A percentile compares a stretch with the other conserved stretches of the same genome.
Evolutionary conservation across 169 alveolate genomes (phyloP).

Genomic region (Plasmodium inui): DNA sequence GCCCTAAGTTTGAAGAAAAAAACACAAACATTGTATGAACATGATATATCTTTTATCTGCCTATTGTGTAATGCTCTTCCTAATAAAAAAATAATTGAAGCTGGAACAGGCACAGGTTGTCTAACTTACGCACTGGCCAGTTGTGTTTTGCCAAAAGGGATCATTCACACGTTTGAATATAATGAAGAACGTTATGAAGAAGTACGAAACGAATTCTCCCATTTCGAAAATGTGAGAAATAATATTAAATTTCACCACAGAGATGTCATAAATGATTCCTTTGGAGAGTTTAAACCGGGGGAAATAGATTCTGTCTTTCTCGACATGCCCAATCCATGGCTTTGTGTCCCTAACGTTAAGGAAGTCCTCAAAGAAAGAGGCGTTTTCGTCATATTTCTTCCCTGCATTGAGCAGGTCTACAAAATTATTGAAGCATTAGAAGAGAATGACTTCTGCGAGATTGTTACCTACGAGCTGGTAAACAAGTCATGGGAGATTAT

Average conservation of each 20-base stretch:
- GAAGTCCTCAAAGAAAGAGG: constrained; percentile 84
- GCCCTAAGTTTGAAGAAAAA: constrained; percentile 83
- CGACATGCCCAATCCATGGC: constrained; percentile 95
- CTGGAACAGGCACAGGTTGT: constrained; percentile 94
- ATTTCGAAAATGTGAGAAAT: constrained; percentile 75
- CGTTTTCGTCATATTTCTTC: constrained; percentile 89
- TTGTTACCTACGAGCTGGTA: constrained; percentile 88
- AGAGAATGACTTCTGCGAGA: constrained; percentile 73
- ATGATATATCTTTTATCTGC: constrained; percentile 91
- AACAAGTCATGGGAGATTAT: constrained; percentile 90
- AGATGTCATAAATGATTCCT: constrained; percentile 81
- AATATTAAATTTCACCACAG: constrained; percentile 79
- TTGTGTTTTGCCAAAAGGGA: constrained; percentile 90
- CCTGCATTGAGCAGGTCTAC: constrained; percentile 92
- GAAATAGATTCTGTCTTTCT: constrained; percentile 88
- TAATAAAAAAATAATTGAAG: constrained; percentile 89
- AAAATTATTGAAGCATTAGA: constrained; percentile 81
- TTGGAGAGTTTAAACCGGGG: constrained; percentile 70
- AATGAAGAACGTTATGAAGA: constrained; percentile 88
- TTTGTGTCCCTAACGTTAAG: constrained; percentile 85
- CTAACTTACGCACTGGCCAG: constrained; percentile 88
- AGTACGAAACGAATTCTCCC: constrained; percentile 78
- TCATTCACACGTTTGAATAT: constrained; percentile 89
- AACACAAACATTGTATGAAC: constrained; percentile 92
- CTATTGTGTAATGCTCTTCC: constrained; percentile 90